Base-by-base conservation (phyloP, 1,139 yeast species). In the Zygoascus sp. region DNA sequence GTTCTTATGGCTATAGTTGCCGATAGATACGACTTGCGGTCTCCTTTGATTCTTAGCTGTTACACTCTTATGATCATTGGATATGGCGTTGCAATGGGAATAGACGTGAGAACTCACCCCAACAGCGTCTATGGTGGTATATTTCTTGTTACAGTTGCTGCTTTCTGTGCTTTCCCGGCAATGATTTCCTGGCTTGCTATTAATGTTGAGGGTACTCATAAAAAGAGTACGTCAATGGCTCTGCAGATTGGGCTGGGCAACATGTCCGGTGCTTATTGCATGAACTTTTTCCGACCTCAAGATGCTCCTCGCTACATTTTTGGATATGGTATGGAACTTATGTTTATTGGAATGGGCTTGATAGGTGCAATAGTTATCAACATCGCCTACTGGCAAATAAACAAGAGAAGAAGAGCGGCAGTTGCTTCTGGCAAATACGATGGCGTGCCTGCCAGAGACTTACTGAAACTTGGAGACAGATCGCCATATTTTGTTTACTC, bases 241-340 rank as follows among this genome's bases (percentile, higher is more conserved):
- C 55, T 68, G 28, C 74, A 69, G 41, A 67, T 71, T 40, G 73
- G 74, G 2, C 45, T 68, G 17, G 75, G 75, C 5, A 67, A 68
- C 43, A 58, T 71, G 38, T 67, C 71, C n/a, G 74, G 74, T 15
- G 65, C 72, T 10, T 58, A 68, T 30, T 40, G 46, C 30, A 40
- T 41, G 39, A 65, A 67, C 43, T 60, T 65, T 45, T 65, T 62
- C 52, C 50, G 66, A 10, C n/a, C 61, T 1, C 54, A 58, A 25
- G 66, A 64, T 42, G 47, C 56, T 37, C 69, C 69, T 4, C 47
- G 49, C 13, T 65, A 53, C 47, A 42, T 36, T 13, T 49, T 62
- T 43, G 67, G 67, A 3, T 62, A 63, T 45, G 58, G 60, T 6
- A 44, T 62, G 41, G 61, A 56, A 32, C 42, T 53, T 52, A 27